A percentile compares a stretch with the other conserved stretches of the same genome.
Evolutionary conservation across 2,329 filamentous ascomycete genomes (phyloP).

Genomic region (Chrysoporthe cubensis): DNA sequence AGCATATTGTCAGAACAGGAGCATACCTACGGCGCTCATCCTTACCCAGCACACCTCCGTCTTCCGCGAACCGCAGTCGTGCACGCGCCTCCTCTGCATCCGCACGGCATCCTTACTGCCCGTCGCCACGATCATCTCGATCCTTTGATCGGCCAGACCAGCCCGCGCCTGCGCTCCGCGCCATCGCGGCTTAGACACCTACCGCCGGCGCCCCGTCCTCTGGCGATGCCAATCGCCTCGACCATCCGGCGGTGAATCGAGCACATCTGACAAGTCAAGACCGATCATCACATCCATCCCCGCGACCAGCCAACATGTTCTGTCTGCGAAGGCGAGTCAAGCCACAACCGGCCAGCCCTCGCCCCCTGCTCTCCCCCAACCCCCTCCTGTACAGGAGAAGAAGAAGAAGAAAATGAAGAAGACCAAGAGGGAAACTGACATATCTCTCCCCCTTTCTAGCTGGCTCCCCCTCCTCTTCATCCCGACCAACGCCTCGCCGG

Average conservation of each 20-base stretch:
- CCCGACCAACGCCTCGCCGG: slow-evolving; percentile 80
- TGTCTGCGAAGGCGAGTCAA: slow-evolving; percentile 65
- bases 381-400: not conserved
- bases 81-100: not conserved
- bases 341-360: slow-evolving; percentile 1
- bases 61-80: not conserved
- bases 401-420: not conserved
- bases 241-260: slow-evolving; percentile 23
- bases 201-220: not conserved
- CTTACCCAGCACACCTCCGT: not conserved
- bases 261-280: slow-evolving; percentile 10
- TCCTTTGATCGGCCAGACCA: not conserved
- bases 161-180: not conserved
- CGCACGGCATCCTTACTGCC: not conserved
- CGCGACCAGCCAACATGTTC: slow-evolving; percentile 55
- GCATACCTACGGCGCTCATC: not conserved
- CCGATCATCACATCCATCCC: not conserved
- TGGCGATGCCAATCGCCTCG: slow-evolving; percentile 20
- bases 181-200: not conserved
- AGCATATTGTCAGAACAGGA: not conserved
- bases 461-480: slow-evolving; percentile 90
- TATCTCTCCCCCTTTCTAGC: slow-evolving; percentile 47
- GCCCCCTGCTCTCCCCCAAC: not conserved
- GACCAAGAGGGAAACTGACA: slow-evolving; percentile 12
- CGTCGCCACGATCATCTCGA: not conserved